These are phyloP conservation scores for Ascochyta clinopodiicola DNA, from an alignment of 2,329 filamentous ascomycete genomes.

Conservation along the genomic window DNA sequence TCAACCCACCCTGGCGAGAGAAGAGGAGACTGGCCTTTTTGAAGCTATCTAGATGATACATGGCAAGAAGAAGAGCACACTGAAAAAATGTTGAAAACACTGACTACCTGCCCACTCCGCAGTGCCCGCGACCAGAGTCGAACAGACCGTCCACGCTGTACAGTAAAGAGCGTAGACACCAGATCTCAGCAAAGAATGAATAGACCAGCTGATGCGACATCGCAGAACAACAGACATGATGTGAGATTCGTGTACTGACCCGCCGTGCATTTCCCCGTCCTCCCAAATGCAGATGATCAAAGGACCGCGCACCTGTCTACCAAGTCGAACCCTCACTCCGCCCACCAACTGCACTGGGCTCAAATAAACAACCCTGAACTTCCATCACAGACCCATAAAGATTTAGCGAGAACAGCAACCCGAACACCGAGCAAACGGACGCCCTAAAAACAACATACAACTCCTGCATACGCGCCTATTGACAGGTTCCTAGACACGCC, in stretches of 20 bases:
- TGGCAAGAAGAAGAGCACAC: constrained; percentile 33
- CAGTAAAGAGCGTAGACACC: constrained; percentile 33
- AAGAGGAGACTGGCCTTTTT: constrained; percentile 36
- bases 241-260: constrained; percentile 42
- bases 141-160: constrained; percentile 27
- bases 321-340: constrained; percentile 22
- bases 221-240: constrained; percentile 43
- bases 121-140: constrained; percentile 19
- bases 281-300: constrained; percentile 27
- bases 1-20: constrained; percentile 26
- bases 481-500: constrained; percentile 35
- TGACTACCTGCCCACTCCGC: constrained; percentile 18
- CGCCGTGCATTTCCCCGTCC: constrained; percentile 26
- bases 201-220: constrained; percentile 26
- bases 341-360: constrained; percentile 21
- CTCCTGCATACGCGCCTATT: constrained; percentile 38
- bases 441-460: constrained; percentile 39
- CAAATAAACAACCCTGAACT: constrained; percentile 34
- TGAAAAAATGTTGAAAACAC: constrained; percentile 12
- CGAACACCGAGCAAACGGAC: constrained; percentile 47
- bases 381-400: constrained; percentile 32
- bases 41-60: constrained; percentile 42
- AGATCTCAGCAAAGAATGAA: constrained; percentile 23
- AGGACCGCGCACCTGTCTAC: constrained; percentile 26
- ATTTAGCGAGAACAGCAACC: constrained; percentile 34